Percentiles rank a stretch among this genome's conserved stretches.
Evolutionary conservation across 2,329 filamentous ascomycete genomes (phyloP).

Genomic region (Tolypocladium cylindrosporum): DNA sequence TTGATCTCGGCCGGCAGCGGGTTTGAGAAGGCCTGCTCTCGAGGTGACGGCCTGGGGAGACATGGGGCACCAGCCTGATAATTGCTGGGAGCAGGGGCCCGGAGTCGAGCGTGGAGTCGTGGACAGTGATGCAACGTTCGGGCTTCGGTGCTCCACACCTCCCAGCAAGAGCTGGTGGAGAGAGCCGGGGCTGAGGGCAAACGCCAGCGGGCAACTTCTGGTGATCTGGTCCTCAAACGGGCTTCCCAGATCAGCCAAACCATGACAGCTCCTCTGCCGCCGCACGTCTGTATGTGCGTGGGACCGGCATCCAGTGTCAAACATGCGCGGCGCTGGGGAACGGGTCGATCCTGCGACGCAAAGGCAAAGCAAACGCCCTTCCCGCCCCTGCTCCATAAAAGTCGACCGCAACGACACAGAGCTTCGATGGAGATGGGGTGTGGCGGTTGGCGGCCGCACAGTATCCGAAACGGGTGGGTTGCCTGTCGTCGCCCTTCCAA

Average conservation of each 20-base stretch:
- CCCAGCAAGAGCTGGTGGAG: background rate
- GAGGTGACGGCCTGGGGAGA: background rate
- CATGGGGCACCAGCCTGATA: background rate
- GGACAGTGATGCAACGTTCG: background rate
- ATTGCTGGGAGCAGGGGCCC: background rate
- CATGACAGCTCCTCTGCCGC: background rate
- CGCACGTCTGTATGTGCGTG: background rate
- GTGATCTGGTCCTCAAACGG: background rate
- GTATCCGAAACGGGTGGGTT: background rate
- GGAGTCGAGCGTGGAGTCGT: background rate
- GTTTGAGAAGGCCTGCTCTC: background rate
- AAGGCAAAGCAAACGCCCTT: background rate
- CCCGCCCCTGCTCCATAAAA: background rate
- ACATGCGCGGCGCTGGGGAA: background rate
- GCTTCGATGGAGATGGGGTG: background rate
- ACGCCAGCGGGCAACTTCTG: background rate
- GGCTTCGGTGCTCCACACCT: background rate
- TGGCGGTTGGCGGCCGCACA: background rate
- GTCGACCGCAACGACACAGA: background rate
- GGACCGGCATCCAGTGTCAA: background rate
- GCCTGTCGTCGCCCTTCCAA: background rate
- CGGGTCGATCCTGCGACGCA: background rate
- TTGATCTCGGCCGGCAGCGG: background rate
- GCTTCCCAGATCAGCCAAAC: background rate
- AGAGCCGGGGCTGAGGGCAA: background rate